Evolutionary conservation across 176 grass and related monocot genomes (phyloP), one percentile per base, ranked within the genome.

Genomic region (Carex pumila): DNA sequence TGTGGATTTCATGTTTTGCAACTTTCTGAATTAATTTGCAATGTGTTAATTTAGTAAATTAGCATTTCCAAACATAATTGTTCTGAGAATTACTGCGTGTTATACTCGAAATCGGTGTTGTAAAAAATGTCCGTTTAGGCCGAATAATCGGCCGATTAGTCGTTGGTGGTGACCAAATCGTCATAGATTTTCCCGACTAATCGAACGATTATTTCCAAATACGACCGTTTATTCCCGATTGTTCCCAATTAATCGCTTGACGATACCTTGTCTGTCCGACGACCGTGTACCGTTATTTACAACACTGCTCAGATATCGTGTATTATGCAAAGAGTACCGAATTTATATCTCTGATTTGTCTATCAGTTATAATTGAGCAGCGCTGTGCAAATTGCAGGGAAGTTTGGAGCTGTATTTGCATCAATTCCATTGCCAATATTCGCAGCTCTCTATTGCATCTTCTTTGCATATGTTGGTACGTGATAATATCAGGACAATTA

Each of bases 331-430:
- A 62, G 22, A 57, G 5, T 45, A 62, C 6, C 4, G 12, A 36
- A 14, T 18, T 41, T 72, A n/a, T 63, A 6, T 82, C 80, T 47
- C 11, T 62, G 58, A 62, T 45, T 43, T 29, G 19, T 14, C 9
- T 52, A 53, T 83, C 52, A 31, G 55, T 36, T 62, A 77, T 52
- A 58, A 14, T 79, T 79, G 19, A 71, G 36, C 67, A 43, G 14
- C 56, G 22, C 0, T 81, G 10, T 43, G 31, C 12, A 65, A 63
- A 83, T 70, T 73, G 41, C 93, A 99, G 97, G 97, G 64, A 99
- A 99, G 86, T 99, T 99, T 84, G 97, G 97, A 91, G 97, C 97
- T 78, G 91, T 99, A 49, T 99, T 99, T 75, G 97, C 97, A 83
- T 95, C 97, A 32, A 99, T 99, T 85, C 97, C 93, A 21, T 85